phyloP scores from a whole-genome alignment of 352 stramenopile species.

The Pilasporangium apinafurcum region DNA sequence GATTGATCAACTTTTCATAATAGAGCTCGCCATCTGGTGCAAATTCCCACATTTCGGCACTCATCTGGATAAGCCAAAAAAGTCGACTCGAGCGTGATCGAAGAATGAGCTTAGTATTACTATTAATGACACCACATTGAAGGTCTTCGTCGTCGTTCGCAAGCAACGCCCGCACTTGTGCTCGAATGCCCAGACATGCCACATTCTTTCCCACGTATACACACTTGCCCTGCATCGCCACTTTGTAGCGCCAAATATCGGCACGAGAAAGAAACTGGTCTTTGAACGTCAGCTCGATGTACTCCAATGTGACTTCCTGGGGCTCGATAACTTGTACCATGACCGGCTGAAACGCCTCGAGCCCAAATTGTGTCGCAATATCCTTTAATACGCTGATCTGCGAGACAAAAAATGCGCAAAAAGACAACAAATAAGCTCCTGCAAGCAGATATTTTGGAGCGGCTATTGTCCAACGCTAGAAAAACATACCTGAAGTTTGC shows the following conservation, averaged over 20 bases:
- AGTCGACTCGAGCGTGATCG: slow-evolving; percentile 92
- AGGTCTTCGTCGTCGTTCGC: slow-evolving; percentile 49
- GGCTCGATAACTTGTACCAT: slow-evolving; percentile 50
- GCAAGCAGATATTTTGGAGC: too few relatives aligned
- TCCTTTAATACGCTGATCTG: slow-evolving; percentile 75
- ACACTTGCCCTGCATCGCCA: slow-evolving; percentile 66
- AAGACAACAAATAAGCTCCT: too few relatives aligned
- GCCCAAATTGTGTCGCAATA: slow-evolving; percentile 60
- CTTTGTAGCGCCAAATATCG: slow-evolving; percentile 88
- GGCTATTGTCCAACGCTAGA: too few relatives aligned
- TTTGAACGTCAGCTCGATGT: slow-evolving; percentile 87
- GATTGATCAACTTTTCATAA: slow-evolving; percentile 87
- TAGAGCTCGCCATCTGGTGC: slow-evolving; percentile 84
- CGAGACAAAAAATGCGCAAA: not conserved
- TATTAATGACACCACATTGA: slow-evolving; percentile 90
- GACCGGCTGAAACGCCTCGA: slow-evolving; percentile 58
- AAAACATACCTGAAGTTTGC: slow-evolving; percentile 46
- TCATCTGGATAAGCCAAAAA: slow-evolving; percentile 98
- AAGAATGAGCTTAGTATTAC: slow-evolving; percentile 96
- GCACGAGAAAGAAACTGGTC: slow-evolving; percentile 89
- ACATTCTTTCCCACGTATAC: slow-evolving; percentile 75
- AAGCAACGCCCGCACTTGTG: slow-evolving; percentile 89
- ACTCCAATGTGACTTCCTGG: slow-evolving; percentile 61
- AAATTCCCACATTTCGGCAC: slow-evolving; percentile 92
- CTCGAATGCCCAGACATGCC: slow-evolving; percentile 71